These are phyloP conservation scores for Neurospora sp. DNA, from an alignment of 495 filamentous ascomycete species.

Conservation along the genomic window DNA sequence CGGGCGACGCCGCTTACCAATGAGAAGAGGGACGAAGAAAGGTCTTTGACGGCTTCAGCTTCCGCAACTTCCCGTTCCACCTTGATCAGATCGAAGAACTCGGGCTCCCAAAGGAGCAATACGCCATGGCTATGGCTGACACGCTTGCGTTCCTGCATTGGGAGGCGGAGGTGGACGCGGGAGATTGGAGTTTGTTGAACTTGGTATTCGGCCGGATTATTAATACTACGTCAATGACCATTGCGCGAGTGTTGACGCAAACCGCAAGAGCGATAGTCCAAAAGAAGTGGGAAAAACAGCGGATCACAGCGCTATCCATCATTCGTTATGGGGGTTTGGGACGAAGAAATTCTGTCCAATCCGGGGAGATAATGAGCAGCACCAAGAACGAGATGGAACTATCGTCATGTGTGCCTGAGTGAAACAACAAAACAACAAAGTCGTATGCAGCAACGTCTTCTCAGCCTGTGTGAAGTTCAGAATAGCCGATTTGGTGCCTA, in stretches of 20 bases:
- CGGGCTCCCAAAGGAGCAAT: constrained; percentile 11
- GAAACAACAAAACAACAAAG: not conserved
- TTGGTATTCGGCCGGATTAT: constrained; percentile 8
- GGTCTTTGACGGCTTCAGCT: too few relatives aligned
- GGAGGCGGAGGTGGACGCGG: constrained; percentile 32
- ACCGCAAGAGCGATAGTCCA: constrained; percentile 7
- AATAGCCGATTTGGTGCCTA: not conserved
- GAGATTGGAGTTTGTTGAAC: constrained; percentile 41
- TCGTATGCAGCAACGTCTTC: not conserved
- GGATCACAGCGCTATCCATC: not conserved
- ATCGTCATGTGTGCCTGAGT: constrained; percentile 13
- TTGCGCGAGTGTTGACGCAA: not conserved
- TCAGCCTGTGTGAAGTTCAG: constrained; percentile 1
- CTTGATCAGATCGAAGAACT: constrained; percentile 38
- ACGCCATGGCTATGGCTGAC: constrained; percentile 31
- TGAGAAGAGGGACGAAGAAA: too few relatives aligned
- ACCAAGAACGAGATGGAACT: not conserved
- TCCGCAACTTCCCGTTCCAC: constrained; percentile 40
- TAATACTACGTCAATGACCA: not conserved
- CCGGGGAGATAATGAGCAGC: not conserved
- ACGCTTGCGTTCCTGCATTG: constrained; percentile 39
- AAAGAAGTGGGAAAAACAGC: not conserved
- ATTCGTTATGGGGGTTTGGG: not conserved
- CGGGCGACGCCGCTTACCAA: constrained; percentile 28
- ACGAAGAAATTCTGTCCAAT: not conserved